A percentile compares a stretch with the other conserved stretches of the same genome.
These are phyloP conservation scores for Neurospora sp. DNA, from an alignment of 495 filamentous ascomycete genomes.

Conservation along the genomic window DNA sequence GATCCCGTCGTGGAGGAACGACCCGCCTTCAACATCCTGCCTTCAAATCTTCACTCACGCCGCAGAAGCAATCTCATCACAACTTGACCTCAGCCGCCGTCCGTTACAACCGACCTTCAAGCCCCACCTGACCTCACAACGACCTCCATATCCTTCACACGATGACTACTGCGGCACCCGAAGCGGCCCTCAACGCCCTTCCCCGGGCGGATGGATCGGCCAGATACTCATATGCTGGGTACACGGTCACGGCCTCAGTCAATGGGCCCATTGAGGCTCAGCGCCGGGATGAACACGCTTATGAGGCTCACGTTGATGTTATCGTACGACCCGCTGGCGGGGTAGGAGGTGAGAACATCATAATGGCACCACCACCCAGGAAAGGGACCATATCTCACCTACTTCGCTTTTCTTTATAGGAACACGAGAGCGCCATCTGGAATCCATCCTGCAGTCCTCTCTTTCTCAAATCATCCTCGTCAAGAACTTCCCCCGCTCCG, in stretches of 20 bases:
- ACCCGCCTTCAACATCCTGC: not conserved
- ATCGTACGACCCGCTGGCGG: conserved; percentile 77
- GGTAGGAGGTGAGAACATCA: conserved; percentile 59
- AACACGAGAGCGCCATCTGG: conserved; percentile 59
- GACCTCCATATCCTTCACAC: conserved; percentile 4
- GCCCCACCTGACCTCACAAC: not conserved
- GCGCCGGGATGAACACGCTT: conserved; percentile 75
- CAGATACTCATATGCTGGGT: conserved; percentile 66
- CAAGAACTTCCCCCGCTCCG: conserved; percentile 55
- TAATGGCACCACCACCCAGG: conserved; percentile 18
- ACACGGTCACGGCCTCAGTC: conserved; percentile 71
- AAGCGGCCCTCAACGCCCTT: conserved; percentile 47
- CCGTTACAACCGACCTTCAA: not conserved
- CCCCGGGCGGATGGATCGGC: conserved; percentile 80
- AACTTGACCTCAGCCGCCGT: not conserved
- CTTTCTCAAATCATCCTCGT: conserved; percentile 59
- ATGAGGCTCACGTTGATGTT: conserved; percentile 85
- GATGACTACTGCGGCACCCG: conserved; percentile 38
- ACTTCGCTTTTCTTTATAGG: conserved; percentile 38
- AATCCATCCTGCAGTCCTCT: conserved; percentile 58
- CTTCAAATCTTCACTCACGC: conserved; percentile 4
- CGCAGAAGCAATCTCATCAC: not conserved
- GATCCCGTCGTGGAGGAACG: not conserved
- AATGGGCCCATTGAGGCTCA: conserved; percentile 90
- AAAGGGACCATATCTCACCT: conserved; percentile 22